These are phyloP conservation scores for Lepidopterella palustris DNA, from an alignment of 495 filamentous ascomycete genomes.

Conservation along the genomic window DNA sequence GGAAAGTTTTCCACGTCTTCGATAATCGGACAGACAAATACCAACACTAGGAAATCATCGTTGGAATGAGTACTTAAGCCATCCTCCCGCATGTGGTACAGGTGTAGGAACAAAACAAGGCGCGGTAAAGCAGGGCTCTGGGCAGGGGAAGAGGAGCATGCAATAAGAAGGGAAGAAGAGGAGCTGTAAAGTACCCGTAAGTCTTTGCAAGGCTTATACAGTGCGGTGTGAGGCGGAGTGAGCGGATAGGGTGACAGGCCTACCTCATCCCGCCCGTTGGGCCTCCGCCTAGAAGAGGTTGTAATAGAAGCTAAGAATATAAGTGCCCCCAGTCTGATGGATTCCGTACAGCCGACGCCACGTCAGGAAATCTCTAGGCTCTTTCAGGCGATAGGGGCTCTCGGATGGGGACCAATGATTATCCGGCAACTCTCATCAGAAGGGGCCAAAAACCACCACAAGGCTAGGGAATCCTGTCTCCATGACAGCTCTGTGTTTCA, in stretches of 20 bases:
- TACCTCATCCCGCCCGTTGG: too few species aligned
- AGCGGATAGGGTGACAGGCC: too few species aligned
- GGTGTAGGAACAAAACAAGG: background rate
- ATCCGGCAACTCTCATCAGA: background rate
- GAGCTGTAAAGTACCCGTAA: background rate
- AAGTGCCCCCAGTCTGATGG: too few species aligned
- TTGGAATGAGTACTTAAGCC: background rate
- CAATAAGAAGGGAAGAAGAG: background rate
- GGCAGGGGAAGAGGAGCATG: background rate
- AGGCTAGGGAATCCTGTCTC: background rate
- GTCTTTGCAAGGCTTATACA: background rate
- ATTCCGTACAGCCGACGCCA: too few species aligned
- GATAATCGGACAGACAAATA: too few species aligned
- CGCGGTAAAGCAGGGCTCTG: background rate
- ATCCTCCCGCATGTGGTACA: background rate
- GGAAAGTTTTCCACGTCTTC: too few species aligned
- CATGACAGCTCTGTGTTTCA: background rate
- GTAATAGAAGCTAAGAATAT: too few species aligned
- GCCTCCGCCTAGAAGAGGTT: too few species aligned
- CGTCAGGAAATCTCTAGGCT: too few species aligned
- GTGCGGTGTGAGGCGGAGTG: background rate
- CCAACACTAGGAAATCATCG: background rate
- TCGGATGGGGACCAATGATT: background rate
- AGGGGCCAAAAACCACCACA: background rate
- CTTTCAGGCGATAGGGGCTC: too few species aligned